Evolutionary conservation across 2,329 filamentous ascomycete genomes (phyloP).

Genomic region (Beauveria pseudobassiana): DNA sequence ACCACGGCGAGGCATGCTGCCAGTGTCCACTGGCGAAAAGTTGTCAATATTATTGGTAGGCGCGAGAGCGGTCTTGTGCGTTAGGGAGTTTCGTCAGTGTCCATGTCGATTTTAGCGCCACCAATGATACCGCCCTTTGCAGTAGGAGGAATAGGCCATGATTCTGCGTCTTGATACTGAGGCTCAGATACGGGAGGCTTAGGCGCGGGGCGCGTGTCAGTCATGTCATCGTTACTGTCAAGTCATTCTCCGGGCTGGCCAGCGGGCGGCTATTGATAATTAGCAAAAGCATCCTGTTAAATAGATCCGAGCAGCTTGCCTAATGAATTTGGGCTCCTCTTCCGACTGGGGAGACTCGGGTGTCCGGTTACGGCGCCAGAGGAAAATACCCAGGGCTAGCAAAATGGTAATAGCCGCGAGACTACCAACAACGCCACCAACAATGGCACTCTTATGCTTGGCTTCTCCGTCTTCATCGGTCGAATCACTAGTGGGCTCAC

Average conservation of each 20-base stretch:
- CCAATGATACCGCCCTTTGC: not conserved
- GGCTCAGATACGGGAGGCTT: not conserved
- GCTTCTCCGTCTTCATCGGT: conserved; percentile 15
- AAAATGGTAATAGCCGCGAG: conserved; percentile 38
- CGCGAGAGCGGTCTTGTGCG: not conserved
- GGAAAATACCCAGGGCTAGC: conserved; percentile 33
- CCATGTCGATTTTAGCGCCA: not conserved
- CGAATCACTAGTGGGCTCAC: not conserved
- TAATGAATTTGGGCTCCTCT: conserved; percentile 8
- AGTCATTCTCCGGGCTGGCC: conserved; percentile 8
- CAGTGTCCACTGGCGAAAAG: conserved; percentile 1
- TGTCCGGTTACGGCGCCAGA: conserved; percentile 33
- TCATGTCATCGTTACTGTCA: not conserved
- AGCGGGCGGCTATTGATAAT: conserved; percentile 1
- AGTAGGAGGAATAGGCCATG: conserved; percentile 5
- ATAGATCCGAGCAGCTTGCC: not conserved
- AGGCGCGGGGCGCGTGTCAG: conserved; percentile 6
- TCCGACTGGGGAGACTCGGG: not conserved
- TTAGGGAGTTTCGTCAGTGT: conserved; percentile 1
- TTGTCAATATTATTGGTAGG: not conserved
- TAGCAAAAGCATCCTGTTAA: not conserved
- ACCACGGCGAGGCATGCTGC: conserved; percentile 6
- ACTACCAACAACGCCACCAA: conserved; percentile 47
- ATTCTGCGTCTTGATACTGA: not conserved
- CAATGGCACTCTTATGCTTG: conserved; percentile 40